These are phyloP conservation scores for Phaeomoniella chlamydospora DNA, from an alignment of 2,329 filamentous ascomycete species.

Conservation along the genomic window DNA sequence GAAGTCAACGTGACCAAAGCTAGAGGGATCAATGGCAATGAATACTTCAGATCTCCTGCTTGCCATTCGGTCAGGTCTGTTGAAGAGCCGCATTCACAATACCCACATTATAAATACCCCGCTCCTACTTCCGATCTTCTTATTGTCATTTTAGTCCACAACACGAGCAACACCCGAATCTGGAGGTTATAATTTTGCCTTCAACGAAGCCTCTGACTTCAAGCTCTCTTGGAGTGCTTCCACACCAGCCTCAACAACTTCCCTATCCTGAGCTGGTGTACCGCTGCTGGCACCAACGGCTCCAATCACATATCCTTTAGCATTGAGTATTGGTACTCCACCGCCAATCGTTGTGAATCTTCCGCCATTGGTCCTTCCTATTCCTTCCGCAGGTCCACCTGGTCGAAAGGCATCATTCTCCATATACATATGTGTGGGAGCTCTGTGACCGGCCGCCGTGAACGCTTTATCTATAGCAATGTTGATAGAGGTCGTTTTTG, in stretches of 20 bases:
- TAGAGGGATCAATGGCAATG: too few species aligned
- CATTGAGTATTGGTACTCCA: slow-evolving; percentile 32
- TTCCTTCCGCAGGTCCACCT: slow-evolving; percentile 36
- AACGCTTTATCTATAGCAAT: slow-evolving; percentile 38
- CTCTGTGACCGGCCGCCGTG: slow-evolving; percentile 39
- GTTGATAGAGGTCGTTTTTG: slow-evolving; percentile 40
- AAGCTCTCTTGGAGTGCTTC: slow-evolving; percentile 28
- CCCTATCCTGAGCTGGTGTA: slow-evolving; percentile 38
- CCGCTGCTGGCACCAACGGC: slow-evolving; percentile 41
- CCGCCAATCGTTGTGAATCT: slow-evolving; percentile 40
- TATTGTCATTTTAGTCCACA: too few species aligned
- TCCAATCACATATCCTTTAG: slow-evolving; percentile 34
- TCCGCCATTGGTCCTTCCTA: slow-evolving; percentile 37
- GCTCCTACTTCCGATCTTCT: too few species aligned
- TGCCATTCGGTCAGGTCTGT: too few species aligned
- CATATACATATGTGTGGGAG: slow-evolving; percentile 37
- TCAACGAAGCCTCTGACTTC: slow-evolving; percentile 18
- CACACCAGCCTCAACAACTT: slow-evolving; percentile 36
- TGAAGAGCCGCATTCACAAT: too few species aligned
- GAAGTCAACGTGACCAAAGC: too few species aligned
- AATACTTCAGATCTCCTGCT: too few species aligned
- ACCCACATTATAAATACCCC: too few species aligned
- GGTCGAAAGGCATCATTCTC: slow-evolving; percentile 34
- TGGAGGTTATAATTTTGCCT: slow-evolving; percentile 27
- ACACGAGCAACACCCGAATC: too few species aligned